These are phyloP conservation scores for Colletotrichum cordylinicola DNA, from an alignment of 2,329 filamentous ascomycete species.

Conservation along the genomic window DNA sequence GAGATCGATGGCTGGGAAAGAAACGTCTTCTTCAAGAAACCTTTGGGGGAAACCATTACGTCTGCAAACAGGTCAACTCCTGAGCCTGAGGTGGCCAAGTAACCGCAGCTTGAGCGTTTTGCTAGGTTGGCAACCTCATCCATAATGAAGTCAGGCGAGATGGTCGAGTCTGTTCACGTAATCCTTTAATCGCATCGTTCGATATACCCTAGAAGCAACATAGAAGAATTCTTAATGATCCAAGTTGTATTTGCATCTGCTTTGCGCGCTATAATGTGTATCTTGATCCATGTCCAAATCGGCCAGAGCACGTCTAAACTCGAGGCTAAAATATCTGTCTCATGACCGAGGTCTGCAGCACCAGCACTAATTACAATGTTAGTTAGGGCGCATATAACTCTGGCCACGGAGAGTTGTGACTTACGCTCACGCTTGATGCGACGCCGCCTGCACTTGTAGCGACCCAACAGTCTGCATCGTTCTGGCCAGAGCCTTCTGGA, in stretches of 20 bases:
- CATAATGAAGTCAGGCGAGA: neutral
- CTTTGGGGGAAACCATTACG: slow-evolving; percentile 27
- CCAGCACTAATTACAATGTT: neutral
- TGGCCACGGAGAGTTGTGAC: neutral
- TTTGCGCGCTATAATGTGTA: neutral
- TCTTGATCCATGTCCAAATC: neutral
- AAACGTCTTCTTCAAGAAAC: slow-evolving; percentile 55
- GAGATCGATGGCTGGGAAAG: slow-evolving; percentile 68
- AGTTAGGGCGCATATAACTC: neutral
- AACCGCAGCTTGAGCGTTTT: neutral
- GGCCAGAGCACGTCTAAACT: fast-evolving
- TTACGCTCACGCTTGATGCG: neutral
- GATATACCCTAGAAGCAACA: slow-evolving; percentile 13
- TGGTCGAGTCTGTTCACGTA: neutral
- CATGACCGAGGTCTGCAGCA: neutral
- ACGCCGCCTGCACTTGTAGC: neutral
- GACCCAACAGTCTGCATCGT: neutral
- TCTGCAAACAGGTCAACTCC: neutral
- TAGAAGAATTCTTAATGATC: neutral
- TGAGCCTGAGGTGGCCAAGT: slow-evolving; percentile 5
- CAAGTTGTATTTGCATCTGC: neutral
- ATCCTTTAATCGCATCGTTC: neutral
- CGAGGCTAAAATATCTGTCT: neutral
- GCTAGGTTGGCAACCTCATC: neutral
- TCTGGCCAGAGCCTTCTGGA: neutral